Percentiles rank a stretch among this genome's conserved stretches.
phyloP scores from a whole-genome alignment of 495 filamentous ascomycete genomes.

The Tricharina praecox region DNA sequence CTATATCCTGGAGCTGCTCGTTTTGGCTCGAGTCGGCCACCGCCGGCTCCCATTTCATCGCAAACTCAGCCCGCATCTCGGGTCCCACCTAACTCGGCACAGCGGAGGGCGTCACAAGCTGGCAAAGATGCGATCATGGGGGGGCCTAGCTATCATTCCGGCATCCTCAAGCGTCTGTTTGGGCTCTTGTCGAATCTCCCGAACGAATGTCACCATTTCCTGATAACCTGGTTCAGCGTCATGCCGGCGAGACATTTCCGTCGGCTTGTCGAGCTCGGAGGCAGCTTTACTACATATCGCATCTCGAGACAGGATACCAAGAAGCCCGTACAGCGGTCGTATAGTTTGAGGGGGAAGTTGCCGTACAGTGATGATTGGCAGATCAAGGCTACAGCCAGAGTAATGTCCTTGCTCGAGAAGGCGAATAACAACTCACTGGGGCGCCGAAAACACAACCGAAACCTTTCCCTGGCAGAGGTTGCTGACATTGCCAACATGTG shows the following conservation, averaged over 20 bases:
- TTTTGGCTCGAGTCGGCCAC: constrained; percentile 7
- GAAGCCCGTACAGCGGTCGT: constrained; percentile 8
- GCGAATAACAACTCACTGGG: constrained; percentile 44
- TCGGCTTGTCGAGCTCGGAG: constrained; percentile 54
- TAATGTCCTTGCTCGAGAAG: constrained; percentile 68
- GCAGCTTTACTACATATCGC: constrained; percentile 69
- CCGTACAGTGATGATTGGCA: constrained; percentile 84
- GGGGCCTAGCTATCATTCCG: constrained; percentile 48
- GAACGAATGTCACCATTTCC: constrained; percentile 57
- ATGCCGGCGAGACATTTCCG: constrained; percentile 53
- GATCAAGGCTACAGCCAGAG: constrained; percentile 60
- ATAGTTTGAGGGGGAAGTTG: constrained; percentile 31
- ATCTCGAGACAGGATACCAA: constrained; percentile 57
- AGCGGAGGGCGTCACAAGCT: neutral
- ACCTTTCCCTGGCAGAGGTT: neutral
- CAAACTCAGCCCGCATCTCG: neutral
- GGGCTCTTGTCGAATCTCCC: constrained; percentile 64
- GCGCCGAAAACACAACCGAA: neutral
- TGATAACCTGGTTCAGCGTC: constrained; percentile 74
- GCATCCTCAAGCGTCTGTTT: constrained; percentile 71
- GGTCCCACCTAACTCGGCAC: neutral
- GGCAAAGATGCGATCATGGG: constrained; percentile 1
- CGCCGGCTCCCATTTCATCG: constrained; percentile 10
- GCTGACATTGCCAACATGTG: neutral
- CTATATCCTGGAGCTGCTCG: constrained; percentile 33